Evolutionary conservation across 139 green algal genomes (phyloP).

Genomic region (Chlorella vulgaris): DNA sequence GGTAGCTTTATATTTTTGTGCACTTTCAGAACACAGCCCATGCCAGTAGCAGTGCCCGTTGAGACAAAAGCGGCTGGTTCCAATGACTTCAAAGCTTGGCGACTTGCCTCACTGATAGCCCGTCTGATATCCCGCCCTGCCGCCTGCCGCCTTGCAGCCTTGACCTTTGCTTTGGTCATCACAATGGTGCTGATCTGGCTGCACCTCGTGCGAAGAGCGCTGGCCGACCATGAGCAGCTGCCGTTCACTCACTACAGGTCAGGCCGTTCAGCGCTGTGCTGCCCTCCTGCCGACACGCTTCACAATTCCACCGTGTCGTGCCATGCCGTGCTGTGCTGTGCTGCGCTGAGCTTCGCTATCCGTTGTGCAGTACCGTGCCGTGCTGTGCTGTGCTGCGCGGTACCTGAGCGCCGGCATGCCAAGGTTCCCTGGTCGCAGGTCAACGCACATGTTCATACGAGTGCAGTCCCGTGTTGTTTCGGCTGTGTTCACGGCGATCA

Average conservation of each 20-base stretch:
- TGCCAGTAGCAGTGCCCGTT: too few relatives aligned
- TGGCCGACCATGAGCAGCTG: slow-evolving; percentile 9
- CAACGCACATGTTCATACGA: neutral
- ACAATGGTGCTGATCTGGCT: neutral
- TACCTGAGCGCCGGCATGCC: neutral
- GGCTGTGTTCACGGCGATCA: neutral
- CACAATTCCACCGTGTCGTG: too few relatives aligned
- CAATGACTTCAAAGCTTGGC: too few relatives aligned
- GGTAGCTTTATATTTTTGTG: neutral
- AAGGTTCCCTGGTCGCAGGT: neutral
- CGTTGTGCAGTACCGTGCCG: neutral
- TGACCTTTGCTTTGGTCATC: neutral
- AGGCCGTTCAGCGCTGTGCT: neutral
- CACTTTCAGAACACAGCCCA: neutral
- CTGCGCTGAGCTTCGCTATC: too few relatives aligned
- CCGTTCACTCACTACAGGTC: slow-evolving; percentile 4
- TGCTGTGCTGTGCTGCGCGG: neutral
- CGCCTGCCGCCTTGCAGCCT: neutral
- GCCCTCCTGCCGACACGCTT: too few relatives aligned
- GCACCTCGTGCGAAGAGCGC: neutral
- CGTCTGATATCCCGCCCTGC: neutral
- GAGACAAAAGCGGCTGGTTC: too few relatives aligned
- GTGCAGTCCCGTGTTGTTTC: neutral
- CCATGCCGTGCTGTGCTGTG: too few relatives aligned
- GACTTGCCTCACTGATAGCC: too few relatives aligned